Base-by-base conservation (phyloP, 1,139 yeast genomes). In the Debaryomyces psychrophilus region DNA sequence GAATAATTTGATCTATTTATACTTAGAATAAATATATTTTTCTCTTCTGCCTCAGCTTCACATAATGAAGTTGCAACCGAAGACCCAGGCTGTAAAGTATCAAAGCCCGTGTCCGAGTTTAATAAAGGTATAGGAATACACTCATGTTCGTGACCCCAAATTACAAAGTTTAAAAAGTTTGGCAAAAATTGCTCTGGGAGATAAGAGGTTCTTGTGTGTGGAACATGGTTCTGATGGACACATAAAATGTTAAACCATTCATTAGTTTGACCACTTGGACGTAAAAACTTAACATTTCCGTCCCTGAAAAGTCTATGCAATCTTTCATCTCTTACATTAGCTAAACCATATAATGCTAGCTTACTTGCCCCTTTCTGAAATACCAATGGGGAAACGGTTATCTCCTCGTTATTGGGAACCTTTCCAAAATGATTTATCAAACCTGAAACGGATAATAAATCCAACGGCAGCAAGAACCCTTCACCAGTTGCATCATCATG, bases 141-240 rank as follows among this genome's bases (percentile, higher is more conserved):
- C 62, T 93, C 98, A 66, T 93, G 99, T 61, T 93, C 99, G 64
- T 93, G 99, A 8, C 99, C 99, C 99, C 99, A 93, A 2, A 90
- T 69, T 0, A 93, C 82, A 48, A 93, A 74, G 60, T 93, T 89
- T 44, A 93, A 60, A 60, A 92, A 92, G 14, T 77, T 73, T 0
- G 98, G 99, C 15, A 95, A 65, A 57, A 87, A 87, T 49, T 76
- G 77, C 55, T 93, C 98, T 2, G 97, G 98, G 8, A 93, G 69
- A 55, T 86, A 87, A 3, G 90, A 84, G 0, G 95, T 88, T 43
- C 83, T 82, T 2, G 95, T 81, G 60, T 93, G 93, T 6, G 90
- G 85, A 4, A 82, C 76, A 61, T 87, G 83, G 65, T 93, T 93
- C 64, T 93, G 99, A 65, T 93, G 99, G n/a, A 95, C 87, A 43